Percentiles rank a stretch among this genome's conserved stretches.
These are phyloP conservation scores for Metarhizium anisopliae DNA, from an alignment of 2,329 filamentous ascomycete genomes.

Conservation along the genomic window DNA sequence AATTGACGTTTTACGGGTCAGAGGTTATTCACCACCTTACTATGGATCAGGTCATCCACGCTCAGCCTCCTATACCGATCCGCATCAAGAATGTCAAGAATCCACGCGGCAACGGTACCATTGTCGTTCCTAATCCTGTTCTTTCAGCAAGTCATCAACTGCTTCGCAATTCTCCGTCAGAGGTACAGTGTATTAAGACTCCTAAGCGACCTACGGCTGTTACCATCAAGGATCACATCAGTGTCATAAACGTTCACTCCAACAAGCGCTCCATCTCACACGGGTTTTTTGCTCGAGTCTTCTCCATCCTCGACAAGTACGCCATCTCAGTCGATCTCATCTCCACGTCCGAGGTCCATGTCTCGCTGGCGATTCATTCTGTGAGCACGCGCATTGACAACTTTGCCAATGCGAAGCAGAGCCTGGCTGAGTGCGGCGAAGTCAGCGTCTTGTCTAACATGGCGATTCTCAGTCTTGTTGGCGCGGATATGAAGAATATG, in stretches of 20 bases:
- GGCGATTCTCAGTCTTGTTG: slow-evolving; percentile 92
- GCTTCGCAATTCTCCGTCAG: slow-evolving; percentile 38
- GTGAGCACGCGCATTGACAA: slow-evolving; percentile 55
- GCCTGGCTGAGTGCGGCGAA: slow-evolving; percentile 73
- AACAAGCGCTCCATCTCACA: slow-evolving; percentile 95
- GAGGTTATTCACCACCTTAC: slow-evolving; percentile 98
- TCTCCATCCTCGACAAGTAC: slow-evolving; percentile 80
- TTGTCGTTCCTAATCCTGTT: slow-evolving; percentile 68
- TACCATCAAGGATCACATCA: slow-evolving; percentile 94
- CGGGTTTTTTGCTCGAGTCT: slow-evolving; percentile 91
- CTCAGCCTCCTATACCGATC: slow-evolving; percentile 69
- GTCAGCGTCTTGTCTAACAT: slow-evolving; percentile 87
- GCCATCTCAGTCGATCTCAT: slow-evolving; percentile 91
- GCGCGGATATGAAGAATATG: slow-evolving; percentile 97
- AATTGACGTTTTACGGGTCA: slow-evolving; percentile 88
- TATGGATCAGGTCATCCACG: slow-evolving; percentile 91
- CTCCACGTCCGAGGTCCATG: slow-evolving; percentile 91
- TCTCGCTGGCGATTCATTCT: slow-evolving; percentile 91
- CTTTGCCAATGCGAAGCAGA: slow-evolving; percentile 58
- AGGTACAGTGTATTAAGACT: slow-evolving; percentile 31
- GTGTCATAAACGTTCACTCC: slow-evolving; percentile 95
- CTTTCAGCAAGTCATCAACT: slow-evolving; percentile 48
- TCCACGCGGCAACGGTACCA: slow-evolving; percentile 66
- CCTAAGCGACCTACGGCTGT: slow-evolving; percentile 79
- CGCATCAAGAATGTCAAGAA: slow-evolving; percentile 92